Percentiles rank a stretch among this genome's conserved stretches.
phyloP scores from a whole-genome alignment of 768 basidiomycete species.

The Lentinula guzmanii region DNA sequence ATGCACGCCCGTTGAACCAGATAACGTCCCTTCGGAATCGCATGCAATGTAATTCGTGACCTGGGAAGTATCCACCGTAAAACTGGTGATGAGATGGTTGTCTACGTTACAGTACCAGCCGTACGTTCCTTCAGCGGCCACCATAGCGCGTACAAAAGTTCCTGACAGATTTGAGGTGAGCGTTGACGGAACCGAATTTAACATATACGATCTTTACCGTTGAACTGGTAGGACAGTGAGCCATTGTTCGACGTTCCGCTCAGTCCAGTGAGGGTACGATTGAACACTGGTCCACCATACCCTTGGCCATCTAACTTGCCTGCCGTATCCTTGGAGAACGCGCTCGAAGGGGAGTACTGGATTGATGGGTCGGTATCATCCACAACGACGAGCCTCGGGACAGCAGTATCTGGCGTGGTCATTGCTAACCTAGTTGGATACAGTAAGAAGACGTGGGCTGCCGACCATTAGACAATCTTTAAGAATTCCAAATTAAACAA shows the following conservation, averaged over 20 bases:
- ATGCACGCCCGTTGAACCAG: neutral
- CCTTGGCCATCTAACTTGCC: neutral
- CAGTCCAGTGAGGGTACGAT: neutral
- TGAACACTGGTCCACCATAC: neutral
- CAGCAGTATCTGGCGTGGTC: neutral
- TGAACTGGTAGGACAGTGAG: neutral
- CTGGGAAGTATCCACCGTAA: neutral
- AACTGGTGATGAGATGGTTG: neutral
- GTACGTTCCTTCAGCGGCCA: neutral
- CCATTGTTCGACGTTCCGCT: neutral
- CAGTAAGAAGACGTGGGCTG: neutral
- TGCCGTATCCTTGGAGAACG: neutral
- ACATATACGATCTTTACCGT: neutral
- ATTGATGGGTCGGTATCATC: conserved; percentile 3
- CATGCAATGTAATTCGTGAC: conserved; percentile 5
- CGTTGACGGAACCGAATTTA: no score
- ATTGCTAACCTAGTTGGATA: neutral
- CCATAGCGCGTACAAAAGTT: neutral
- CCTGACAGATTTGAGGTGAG: neutral
- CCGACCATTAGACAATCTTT: neutral
- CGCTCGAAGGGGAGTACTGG: neutral
- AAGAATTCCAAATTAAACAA: neutral
- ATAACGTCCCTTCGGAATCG: conserved; percentile 1
- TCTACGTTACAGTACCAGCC: conserved; percentile 1
- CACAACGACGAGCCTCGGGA: conserved; percentile 4